These are phyloP conservation scores for Candida nitratophila DNA, from an alignment of 805 yeast species.

Conservation along the genomic window DNA sequence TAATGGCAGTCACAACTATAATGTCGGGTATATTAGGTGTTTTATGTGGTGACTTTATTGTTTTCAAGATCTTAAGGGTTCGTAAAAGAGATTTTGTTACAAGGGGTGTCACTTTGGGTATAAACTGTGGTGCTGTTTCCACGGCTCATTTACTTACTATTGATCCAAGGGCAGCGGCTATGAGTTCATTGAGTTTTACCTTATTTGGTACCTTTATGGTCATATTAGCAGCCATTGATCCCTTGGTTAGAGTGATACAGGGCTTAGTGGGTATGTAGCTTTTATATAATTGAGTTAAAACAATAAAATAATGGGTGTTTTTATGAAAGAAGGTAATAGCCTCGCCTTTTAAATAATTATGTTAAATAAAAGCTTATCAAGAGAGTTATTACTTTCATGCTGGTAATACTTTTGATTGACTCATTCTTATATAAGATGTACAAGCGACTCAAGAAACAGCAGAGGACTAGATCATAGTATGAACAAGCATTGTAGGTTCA, in stretches of 20 bases:
- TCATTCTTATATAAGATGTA: too few relatives aligned
- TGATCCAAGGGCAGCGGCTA: constrained; percentile 77
- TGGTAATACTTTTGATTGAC: too few relatives aligned
- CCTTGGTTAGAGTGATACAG: constrained; percentile 41
- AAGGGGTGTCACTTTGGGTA: constrained; percentile 69
- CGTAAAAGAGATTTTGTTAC: constrained; percentile 62
- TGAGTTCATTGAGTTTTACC: constrained; percentile 65
- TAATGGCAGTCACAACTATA: constrained; percentile 76
- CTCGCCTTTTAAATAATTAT: too few relatives aligned
- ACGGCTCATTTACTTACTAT: constrained; percentile 64
- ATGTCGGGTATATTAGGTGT: constrained; percentile 74
- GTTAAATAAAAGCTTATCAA: too few relatives aligned
- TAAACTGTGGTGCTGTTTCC: constrained; percentile 77
- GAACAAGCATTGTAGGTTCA: too few relatives aligned
- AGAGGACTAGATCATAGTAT: too few relatives aligned
- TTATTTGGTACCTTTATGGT: constrained; percentile 71
- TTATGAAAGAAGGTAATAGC: too few relatives aligned
- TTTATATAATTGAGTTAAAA: too few relatives aligned
- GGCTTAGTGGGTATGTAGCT: constrained; percentile 36
- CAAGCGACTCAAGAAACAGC: too few relatives aligned
- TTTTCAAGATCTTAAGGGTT: constrained; percentile 38
- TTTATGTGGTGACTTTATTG: constrained; percentile 49
- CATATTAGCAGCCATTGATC: constrained; percentile 53
- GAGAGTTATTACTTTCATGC: too few relatives aligned
- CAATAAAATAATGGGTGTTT: too few relatives aligned